Conservation (phyloP, 345 rosid genomes). For the Citrus unshiu region DNA sequence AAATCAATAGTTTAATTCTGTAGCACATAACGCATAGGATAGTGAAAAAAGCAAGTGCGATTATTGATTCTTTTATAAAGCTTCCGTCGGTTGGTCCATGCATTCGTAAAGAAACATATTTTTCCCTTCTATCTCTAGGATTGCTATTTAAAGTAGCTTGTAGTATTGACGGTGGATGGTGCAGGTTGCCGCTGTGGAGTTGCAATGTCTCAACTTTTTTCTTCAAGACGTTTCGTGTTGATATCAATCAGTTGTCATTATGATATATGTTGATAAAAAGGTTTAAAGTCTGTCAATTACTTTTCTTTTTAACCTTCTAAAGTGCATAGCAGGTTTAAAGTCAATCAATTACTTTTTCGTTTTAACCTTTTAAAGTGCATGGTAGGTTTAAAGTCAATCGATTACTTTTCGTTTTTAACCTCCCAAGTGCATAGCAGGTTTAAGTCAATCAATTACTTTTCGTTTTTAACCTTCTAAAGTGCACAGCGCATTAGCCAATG, state of each 20-base stretch:
- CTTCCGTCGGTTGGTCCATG: background rate
- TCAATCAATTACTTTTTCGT: background rate
- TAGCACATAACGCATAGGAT: background rate
- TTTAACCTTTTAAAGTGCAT: background rate
- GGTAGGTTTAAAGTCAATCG: background rate
- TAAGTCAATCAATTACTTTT: background rate
- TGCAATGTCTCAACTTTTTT: constrained; percentile 3
- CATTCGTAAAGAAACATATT: background rate
- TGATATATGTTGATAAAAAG: background rate
- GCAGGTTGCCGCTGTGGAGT: background rate
- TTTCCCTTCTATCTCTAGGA: background rate
- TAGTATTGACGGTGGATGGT: background rate
- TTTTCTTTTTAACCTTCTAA: background rate
- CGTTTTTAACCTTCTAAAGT: too few relatives aligned
- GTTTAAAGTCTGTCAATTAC: background rate
- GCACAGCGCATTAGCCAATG: background rate
- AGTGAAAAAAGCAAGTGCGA: background rate
- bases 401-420: too few relatives aligned
- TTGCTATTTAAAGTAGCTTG: background rate
- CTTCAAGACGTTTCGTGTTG: background rate
- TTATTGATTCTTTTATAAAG: background rate
- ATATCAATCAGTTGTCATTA: background rate
- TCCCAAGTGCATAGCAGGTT: background rate
- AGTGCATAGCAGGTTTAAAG: background rate
- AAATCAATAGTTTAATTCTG: background rate